Base-by-base conservation (phyloP, 2,329 filamentous ascomycete genomes). In the Fusarium phyllophilum region DNA sequence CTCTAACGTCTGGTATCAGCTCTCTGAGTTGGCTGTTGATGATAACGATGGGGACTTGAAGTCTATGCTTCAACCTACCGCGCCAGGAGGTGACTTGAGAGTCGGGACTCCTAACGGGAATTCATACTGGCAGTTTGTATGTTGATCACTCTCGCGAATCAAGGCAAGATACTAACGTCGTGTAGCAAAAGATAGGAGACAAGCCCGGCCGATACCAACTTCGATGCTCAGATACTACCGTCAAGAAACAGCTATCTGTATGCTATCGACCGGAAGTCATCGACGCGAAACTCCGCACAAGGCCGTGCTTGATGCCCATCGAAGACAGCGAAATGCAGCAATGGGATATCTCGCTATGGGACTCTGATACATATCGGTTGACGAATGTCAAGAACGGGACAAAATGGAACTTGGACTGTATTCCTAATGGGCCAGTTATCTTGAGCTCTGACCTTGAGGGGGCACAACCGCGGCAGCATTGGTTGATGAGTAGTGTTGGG, bases 21-120 rank as follows among this genome's bases (percentile, higher is more conserved):
- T 83, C n/a, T 79, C 77, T 8, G 82, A 83, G 61, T 73, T 64
- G 18, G 79, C 81, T n/a, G 80, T 83, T n/a, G 81, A 82, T 64
- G 68, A 73, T 20, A 75, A 78, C 31, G 62, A 68, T 17, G 70
- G 66, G 18, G 46, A 68, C 1, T 79, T 83, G n/a, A 34, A 46
- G 11, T 38, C 55, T 7, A 71, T 72, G 62, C 60, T 80, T 14
- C 76, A 80, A 38, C 49, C 76, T 1, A 51, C 56, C 6, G 45
- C 39, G 5, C n/a, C 63, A 1, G 66, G 73, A 7, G 60, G 67
- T 22, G 74, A 72, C 18, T 65, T 81, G 41, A 66, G 70, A 48
- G 78, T 82, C 8, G 75, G 71, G 60, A 34, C 51, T 13, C 36
- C 45, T 1, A 68, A 67, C 14, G 42, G 33, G 1, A 29, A 71